phyloP scores from a whole-genome alignment of 805 yeast species.

The Metschnikowia reukaufii region DNA sequence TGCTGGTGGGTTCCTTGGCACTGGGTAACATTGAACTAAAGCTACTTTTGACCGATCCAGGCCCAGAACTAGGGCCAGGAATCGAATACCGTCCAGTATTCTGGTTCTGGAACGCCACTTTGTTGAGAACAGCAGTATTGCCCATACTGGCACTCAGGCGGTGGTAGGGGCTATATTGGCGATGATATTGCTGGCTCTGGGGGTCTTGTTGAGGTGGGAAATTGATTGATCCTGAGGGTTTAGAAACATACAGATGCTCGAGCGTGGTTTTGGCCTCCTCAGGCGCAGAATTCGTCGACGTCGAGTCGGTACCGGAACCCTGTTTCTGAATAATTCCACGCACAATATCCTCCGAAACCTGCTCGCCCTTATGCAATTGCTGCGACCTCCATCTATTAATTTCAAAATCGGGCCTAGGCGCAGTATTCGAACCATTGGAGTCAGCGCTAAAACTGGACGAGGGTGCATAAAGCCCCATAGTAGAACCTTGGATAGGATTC shows the following conservation, averaged over 20 bases:
- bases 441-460: slow-evolving; percentile 7
- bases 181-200: slow-evolving; percentile 3
- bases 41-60: not conserved
- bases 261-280: not conserved
- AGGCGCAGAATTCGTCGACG: not conserved
- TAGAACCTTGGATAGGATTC: not conserved
- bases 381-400: slow-evolving; percentile 14
- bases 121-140: slow-evolving; percentile 5
- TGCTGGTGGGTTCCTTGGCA: not conserved
- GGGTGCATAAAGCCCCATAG: slow-evolving; percentile 1
- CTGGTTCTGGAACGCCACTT: not conserved
- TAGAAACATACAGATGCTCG: no score
- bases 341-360: slow-evolving; percentile 7
- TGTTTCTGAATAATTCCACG: slow-evolving; percentile 8
- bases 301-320: not conserved
- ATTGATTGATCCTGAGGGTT: not conserved
- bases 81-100: not conserved
- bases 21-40: not conserved
- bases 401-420: slow-evolving; percentile 8
- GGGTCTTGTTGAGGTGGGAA: not conserved
- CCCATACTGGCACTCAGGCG: slow-evolving; percentile 11
- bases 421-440: slow-evolving; percentile 2
- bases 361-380: slow-evolving; percentile 9
- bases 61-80: not conserved
- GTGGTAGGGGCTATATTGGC: slow-evolving; percentile 9